These are phyloP conservation scores for Musa schizocarpa DNA, from an alignment of 176 grass and related monocot species.

Conservation along the genomic window DNA sequence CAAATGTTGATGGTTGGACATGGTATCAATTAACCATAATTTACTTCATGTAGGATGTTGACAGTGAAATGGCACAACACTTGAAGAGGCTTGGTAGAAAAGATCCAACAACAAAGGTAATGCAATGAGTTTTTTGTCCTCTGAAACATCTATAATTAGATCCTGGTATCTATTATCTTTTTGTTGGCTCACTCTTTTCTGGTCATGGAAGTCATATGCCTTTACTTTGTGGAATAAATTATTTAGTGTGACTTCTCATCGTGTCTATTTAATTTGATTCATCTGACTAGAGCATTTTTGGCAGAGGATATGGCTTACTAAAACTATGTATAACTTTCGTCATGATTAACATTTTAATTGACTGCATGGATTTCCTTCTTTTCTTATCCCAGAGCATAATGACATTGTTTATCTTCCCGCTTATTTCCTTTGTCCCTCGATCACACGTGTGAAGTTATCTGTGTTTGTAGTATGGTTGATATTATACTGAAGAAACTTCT, in stretches of 20 bases:
- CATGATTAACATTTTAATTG: not conserved
- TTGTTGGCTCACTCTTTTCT: not conserved
- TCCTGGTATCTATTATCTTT: not conserved
- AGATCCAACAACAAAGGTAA: constrained; percentile 91
- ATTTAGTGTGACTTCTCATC: not conserved
- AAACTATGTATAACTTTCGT: not conserved
- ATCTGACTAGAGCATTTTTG: not conserved
- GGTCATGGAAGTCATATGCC: constrained; percentile 1
- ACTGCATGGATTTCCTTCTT: not conserved
- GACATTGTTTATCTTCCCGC: not conserved
- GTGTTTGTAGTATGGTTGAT: not conserved
- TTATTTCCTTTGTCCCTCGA: not conserved
- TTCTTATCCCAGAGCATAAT: not conserved
- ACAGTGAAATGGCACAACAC: constrained; percentile 70
- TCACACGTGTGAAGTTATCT: not conserved
- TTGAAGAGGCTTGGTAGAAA: constrained; percentile 80
- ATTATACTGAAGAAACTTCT: not conserved
- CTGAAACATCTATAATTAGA: not conserved
- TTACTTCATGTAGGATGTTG: constrained; percentile 48
- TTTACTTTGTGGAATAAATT: not conserved
- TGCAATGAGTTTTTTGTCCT: not conserved
- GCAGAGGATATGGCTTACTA: not conserved
- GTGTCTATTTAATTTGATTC: not conserved
- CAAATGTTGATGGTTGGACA: constrained; percentile 5
- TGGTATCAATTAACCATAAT: constrained; percentile 8